Conservation (phyloP, 75 land plant species). For the Larix kaempferi region DNA sequence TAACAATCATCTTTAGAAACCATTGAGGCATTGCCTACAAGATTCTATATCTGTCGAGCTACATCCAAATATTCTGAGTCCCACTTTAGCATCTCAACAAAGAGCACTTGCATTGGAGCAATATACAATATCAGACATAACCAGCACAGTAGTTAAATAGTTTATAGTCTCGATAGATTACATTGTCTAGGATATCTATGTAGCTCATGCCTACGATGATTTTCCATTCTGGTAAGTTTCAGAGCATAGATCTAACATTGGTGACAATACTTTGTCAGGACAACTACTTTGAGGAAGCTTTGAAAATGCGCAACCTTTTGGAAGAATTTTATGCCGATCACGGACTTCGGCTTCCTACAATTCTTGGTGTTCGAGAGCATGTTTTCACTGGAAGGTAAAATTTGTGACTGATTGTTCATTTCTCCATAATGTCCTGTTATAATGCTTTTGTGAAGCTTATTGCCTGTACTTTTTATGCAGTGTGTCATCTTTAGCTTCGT, state of each 20-base stretch:
- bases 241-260: too few relatives aligned
- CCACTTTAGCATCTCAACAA: neutral
- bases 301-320: slow-evolving; percentile 96
- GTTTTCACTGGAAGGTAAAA: slow-evolving; percentile 92
- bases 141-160: neutral
- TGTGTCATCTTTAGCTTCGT: slow-evolving; percentile 85
- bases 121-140: neutral
- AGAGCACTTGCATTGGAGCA: neutral
- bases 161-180: neutral
- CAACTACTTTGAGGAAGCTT: slow-evolving; percentile 94
- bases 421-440: neutral
- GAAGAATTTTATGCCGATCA: slow-evolving; percentile 82
- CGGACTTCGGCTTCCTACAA: slow-evolving; percentile 72
- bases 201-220: neutral
- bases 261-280: slow-evolving; percentile 41
- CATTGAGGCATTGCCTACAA: neutral
- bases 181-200: neutral
- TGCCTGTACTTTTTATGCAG: slow-evolving; percentile 28
- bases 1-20: neutral
- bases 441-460: neutral
- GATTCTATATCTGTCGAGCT: neutral
- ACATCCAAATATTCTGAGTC: neutral
- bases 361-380: slow-evolving; percentile 93
- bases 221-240: neutral
- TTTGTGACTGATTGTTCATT: neutral